These are phyloP conservation scores for Trametes coccinea DNA, from an alignment of 768 basidiomycete species.

Conservation along the genomic window DNA sequence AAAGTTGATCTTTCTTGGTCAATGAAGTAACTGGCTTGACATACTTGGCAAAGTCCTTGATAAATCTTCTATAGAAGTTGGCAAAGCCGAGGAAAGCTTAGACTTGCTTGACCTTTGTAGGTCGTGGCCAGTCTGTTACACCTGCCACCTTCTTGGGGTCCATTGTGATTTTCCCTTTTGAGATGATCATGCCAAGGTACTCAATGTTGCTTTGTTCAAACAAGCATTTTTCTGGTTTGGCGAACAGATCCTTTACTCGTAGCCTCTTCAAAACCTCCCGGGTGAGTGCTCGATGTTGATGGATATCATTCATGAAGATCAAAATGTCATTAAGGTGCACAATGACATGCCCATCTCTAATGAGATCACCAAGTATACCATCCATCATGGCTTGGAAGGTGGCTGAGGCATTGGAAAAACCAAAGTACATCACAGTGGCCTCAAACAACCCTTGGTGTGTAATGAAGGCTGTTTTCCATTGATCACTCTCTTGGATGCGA, in stretches of 20 bases:
- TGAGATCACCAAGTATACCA: constrained; percentile 17
- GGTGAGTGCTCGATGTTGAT: constrained; percentile 23
- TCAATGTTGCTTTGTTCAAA: constrained; percentile 40
- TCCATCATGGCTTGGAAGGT: constrained; percentile 19
- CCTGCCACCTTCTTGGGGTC: constrained; percentile 40
- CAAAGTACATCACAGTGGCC: constrained; percentile 13
- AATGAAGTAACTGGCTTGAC: constrained; percentile 6
- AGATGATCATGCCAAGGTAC: constrained; percentile 44
- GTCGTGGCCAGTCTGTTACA: constrained; percentile 33
- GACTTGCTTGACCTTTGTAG: constrained; percentile 27
- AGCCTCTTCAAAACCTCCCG: constrained; percentile 27
- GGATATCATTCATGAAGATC: constrained; percentile 15
- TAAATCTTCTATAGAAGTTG: constrained; percentile 9
- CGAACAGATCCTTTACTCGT: constrained; percentile 33
- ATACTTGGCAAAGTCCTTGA: constrained; percentile 3
- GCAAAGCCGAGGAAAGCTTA: constrained; percentile 4
- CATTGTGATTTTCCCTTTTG: constrained; percentile 37
- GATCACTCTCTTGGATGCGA: constrained; percentile 20
- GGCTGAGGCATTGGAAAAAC: constrained; percentile 8
- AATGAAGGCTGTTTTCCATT: constrained; percentile 36
- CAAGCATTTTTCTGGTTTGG: constrained; percentile 35
- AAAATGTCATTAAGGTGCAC: constrained; percentile 20
- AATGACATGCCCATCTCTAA: constrained; percentile 16
- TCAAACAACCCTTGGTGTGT: neutral
- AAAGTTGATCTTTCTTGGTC: constrained; percentile 1